Evolutionary conservation across 495 filamentous ascomycete species (phyloP), one percentile per base, ranked within the genome.

Genomic region (Chaetomidium leptoderma): DNA sequence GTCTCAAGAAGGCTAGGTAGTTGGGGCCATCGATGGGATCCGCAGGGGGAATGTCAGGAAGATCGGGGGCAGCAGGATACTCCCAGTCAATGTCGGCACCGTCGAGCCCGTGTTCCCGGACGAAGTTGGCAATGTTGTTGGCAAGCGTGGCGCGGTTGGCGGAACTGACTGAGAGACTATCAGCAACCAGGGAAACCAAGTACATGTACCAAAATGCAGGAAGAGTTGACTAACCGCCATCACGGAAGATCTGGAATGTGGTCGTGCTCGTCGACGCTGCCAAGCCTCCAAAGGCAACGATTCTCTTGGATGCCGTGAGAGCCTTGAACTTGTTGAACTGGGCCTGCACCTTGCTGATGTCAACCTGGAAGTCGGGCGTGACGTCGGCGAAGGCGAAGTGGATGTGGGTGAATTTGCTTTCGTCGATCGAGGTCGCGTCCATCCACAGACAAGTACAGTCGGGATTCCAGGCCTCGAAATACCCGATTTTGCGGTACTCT

Each of bases 221-320:
- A n/a, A n/a, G n/a, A n/a, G n/a, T n/a, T n/a, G n/a, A n/a, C n/a
- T n/a, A n/a, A n/a, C n/a, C n/a, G n/a, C 50, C 70, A 4, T 62
- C 30, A 6, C 68, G 67, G 24, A 74, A 54, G 47, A 69, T 64
- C 19, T 24, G n/a, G 43, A 43, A 67, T 0, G 64, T 70, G 3
- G 26, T 52, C 19, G 35, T 16, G n/a, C n/a, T n/a, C n/a, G n/a
- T n/a, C n/a, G n/a, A n/a, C n/a, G n/a, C n/a, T n/a, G n/a, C n/a
- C n/a, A n/a, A 75, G n/a, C 74, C 74, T n/a, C 74, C 74, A 60
- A 77, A 72, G 1, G 69, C 65, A 1, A 76, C 4, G 58, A 77
- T 69, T 0, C 51, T 35, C 57, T 74, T 71, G 45, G 62, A 14
- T 2, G 58, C 55, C 9, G 30, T 56, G 36, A 66, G 2, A 35